A percentile compares a stretch with the other conserved stretches of the same genome.
Conservation (phyloP, 2,329 filamentous ascomycete genomes). For the Neodidymelliopsis sp. region DNA sequence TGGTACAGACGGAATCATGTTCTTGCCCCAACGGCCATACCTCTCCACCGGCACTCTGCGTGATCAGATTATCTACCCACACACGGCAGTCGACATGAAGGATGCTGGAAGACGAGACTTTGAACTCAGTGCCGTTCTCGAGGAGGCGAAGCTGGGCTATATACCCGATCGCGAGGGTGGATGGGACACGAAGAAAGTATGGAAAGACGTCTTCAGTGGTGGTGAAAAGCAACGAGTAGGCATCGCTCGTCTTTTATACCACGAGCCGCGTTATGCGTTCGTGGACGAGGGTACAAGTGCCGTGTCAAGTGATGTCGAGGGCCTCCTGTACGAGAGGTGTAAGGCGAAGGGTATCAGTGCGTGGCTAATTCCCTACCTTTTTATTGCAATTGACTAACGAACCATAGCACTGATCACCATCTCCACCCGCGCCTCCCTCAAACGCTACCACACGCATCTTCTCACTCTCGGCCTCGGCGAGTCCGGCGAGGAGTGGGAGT, state of each 20-base stretch:
- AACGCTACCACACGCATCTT: slow-evolving; percentile 94
- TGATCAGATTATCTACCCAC: slow-evolving; percentile 97
- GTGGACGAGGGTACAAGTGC: slow-evolving; percentile 96
- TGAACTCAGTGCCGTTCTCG: slow-evolving; percentile 79
- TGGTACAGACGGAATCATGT: slow-evolving; percentile 95
- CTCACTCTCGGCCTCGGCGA: slow-evolving; percentile 83
- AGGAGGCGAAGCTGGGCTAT: slow-evolving; percentile 86
- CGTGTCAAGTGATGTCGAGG: slow-evolving; percentile 93
- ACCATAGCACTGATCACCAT: slow-evolving; percentile 84
- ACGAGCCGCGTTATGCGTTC: slow-evolving; percentile 93
- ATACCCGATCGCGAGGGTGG: slow-evolving; percentile 91
- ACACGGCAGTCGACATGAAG: slow-evolving; percentile 93
- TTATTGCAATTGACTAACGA: not conserved
- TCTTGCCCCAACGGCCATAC: slow-evolving; percentile 92
- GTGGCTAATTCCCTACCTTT: slow-evolving; percentile 46
- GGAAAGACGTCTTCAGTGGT: slow-evolving; percentile 97
- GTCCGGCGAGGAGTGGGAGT: slow-evolving; percentile 85
- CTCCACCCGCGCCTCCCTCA: slow-evolving; percentile 90
- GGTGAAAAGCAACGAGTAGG: slow-evolving; percentile 97
- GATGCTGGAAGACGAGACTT: slow-evolving; percentile 78
- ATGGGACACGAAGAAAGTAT: slow-evolving; percentile 96
- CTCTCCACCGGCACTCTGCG: slow-evolving; percentile 89
- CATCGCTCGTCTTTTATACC: slow-evolving; percentile 88
- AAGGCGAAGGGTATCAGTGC: slow-evolving; percentile 93
- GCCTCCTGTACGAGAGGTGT: slow-evolving; percentile 87